Percentiles rank a stretch among this genome's conserved stretches.
phyloP scores from a whole-genome alignment of 2,329 filamentous ascomycete species.

The Calonectria pseudoreteaudii region DNA sequence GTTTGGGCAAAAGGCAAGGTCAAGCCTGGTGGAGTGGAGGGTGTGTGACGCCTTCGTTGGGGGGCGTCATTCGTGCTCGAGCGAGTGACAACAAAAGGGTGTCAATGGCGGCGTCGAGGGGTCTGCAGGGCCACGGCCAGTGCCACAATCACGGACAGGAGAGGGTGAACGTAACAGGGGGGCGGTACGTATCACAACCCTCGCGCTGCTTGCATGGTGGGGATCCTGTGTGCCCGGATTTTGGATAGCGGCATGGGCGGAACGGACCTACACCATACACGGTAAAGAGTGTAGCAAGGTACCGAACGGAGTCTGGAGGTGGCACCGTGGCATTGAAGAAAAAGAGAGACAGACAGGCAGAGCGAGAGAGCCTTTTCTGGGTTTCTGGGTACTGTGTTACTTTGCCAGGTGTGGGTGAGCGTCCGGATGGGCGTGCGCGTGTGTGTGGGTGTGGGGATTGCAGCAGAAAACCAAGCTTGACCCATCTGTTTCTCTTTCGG shows the following conservation, averaged over 20 bases:
- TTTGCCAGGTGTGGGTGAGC: background rate
- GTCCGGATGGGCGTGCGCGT: background rate
- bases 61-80: conserved; percentile 2
- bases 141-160: conserved; percentile 28
- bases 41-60: conserved; percentile 30
- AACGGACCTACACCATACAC: conserved; percentile 31
- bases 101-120: background rate
- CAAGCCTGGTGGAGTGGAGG: conserved; percentile 36
- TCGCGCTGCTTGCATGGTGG: background rate
- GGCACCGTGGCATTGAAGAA: conserved; percentile 37
- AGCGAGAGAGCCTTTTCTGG: background rate
- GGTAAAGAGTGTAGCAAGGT: conserved; percentile 27
- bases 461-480: background rate
- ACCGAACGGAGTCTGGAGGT: conserved; percentile 37
- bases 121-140: conserved; percentile 22
- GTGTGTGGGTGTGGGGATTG: background rate
- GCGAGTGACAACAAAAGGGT: background rate
- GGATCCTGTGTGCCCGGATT: conserved; percentile 32
- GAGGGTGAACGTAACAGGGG: conserved; percentile 35
- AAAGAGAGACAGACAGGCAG: conserved; percentile 10
- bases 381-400: background rate
- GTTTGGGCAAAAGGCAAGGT: conserved; percentile 35
- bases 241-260: conserved; percentile 32
- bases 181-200: background rate
- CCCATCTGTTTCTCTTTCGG: conserved; percentile 11